phyloP scores from a whole-genome alignment of 768 basidiomycete species.

The Terana coerulea region DNA sequence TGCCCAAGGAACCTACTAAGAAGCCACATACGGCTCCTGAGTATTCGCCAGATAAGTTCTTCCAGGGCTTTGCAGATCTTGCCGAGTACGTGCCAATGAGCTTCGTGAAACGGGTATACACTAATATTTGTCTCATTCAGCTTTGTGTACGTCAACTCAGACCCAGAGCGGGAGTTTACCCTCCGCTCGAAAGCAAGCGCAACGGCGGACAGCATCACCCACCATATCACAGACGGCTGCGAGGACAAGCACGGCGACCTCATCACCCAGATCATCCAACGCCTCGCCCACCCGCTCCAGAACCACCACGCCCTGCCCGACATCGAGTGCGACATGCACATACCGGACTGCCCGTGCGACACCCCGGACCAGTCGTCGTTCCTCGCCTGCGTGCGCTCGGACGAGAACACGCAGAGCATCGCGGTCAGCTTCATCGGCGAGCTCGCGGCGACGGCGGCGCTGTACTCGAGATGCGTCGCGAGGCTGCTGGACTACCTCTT shows the following conservation, averaged over 20 bases:
- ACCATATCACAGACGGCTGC: not conserved
- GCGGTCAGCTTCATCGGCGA: constrained; percentile 18
- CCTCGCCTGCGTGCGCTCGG: not conserved
- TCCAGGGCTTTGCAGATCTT: constrained; percentile 16
- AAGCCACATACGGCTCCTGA: too few species aligned
- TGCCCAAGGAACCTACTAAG: too few species aligned
- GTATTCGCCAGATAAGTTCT: constrained; percentile 16
- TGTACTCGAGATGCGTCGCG: constrained; percentile 13
- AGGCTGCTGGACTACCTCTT: constrained; percentile 22
- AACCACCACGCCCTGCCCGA: not conserved
- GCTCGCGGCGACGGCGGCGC: constrained; percentile 15
- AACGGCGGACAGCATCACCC: not conserved
- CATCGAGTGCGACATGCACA: not conserved
- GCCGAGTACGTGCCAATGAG: constrained; percentile 18
- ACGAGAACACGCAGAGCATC: constrained; percentile 8
- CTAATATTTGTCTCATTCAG: constrained; percentile 9
- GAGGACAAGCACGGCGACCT: not conserved
- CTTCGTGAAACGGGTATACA: not conserved
- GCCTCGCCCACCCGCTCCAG: not conserved
- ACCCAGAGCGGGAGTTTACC: constrained; percentile 15
- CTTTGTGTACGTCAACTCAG: constrained; percentile 26
- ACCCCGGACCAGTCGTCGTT: not conserved
- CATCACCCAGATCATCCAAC: not conserved
- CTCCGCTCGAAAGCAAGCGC: constrained; percentile 10
- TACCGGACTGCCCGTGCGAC: constrained; percentile 1